Conservation (phyloP, 2,329 filamentous ascomycete species). For the Clonostachys chloroleuca region DNA sequence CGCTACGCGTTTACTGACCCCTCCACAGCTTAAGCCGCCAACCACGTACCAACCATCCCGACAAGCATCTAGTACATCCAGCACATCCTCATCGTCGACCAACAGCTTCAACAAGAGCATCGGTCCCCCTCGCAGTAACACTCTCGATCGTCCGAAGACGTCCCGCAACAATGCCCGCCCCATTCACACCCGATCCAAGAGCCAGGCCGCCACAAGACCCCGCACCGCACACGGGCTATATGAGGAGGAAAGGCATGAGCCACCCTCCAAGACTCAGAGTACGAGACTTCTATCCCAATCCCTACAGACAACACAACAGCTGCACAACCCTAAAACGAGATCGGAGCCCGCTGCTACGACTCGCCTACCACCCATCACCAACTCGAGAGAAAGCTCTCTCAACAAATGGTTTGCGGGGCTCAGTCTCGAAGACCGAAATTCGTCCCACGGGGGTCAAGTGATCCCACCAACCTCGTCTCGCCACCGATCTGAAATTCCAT, state of each 20-base stretch:
- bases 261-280: conserved; percentile 23
- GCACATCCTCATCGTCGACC: conserved; percentile 21
- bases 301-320: conserved; percentile 6
- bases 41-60: conserved; percentile 3
- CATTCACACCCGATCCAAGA: conserved; percentile 37
- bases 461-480: conserved; percentile 16
- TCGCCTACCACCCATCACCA: conserved; percentile 16
- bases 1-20: conserved; percentile 4
- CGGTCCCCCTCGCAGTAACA: conserved; percentile 45
- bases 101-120: conserved; percentile 53
- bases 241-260: conserved; percentile 30
- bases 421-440: conserved; percentile 27
- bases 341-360: conserved; percentile 6
- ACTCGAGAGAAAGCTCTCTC: conserved; percentile 39
- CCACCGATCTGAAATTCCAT: too few species aligned
- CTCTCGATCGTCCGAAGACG: conserved; percentile 44
- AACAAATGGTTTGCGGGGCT: conserved; percentile 28
- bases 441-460: conserved; percentile 38
- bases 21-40: conserved; percentile 25
- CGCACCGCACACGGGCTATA: conserved; percentile 34
- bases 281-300: conserved; percentile 13
- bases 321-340: conserved; percentile 16
- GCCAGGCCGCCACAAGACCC: conserved; percentile 25
- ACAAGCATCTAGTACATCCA: neutral
- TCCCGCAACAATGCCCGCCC: conserved; percentile 37